Conservation (phyloP, 78 protist species). For the Guillardia theta region DNA sequence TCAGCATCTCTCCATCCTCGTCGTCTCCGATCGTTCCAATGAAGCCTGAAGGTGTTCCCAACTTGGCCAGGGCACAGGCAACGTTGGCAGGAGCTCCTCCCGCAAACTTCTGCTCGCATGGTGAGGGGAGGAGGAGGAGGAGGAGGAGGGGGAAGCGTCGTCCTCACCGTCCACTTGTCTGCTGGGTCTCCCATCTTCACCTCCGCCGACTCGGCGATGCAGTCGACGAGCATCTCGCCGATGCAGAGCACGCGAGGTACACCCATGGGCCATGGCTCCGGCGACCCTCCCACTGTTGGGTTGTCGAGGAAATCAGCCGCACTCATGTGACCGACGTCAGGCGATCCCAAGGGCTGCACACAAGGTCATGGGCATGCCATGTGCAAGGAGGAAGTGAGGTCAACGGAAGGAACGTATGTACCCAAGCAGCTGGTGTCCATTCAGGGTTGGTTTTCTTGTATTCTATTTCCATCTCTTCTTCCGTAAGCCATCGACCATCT, state of each 20-base stretch:
- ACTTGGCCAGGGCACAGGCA: not conserved
- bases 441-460: no score
- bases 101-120: no score
- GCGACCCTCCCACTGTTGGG: not conserved
- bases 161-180: not conserved
- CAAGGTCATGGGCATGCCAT: no score
- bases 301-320: not conserved
- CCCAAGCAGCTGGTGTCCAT: no score
- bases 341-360: not conserved
- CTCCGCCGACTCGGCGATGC: not conserved
- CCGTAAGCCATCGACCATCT: no score
- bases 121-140: no score
- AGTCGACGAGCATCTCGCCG: not conserved
- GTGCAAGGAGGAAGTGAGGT: no score
- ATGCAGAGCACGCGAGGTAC: not conserved
- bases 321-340: not conserved
- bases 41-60: not conserved
- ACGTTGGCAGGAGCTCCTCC: constrained; percentile 15
- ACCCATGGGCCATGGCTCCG: not conserved
- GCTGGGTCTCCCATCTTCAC: not conserved
- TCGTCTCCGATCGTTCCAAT: not conserved
- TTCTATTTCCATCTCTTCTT: no score
- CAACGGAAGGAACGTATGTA: no score
- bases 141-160: no score
- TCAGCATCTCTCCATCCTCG: not conserved